Percentiles rank a stretch among this genome's conserved stretches.
Evolutionary conservation across 164 flowering plant species (phyloP).

Genomic region (Chloranthus sessilifolius): DNA sequence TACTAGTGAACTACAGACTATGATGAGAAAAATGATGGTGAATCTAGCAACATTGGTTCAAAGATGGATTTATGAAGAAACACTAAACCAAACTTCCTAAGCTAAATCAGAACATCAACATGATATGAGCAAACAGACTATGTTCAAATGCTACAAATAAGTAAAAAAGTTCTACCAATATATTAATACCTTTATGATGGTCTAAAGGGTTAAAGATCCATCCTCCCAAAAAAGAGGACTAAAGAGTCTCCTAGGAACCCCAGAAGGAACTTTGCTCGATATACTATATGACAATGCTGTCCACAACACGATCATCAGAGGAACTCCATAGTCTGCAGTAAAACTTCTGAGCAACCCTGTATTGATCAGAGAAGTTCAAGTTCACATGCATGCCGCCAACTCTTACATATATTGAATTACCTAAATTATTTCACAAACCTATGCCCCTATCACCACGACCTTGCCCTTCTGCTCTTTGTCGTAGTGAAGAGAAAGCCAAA

Average conservation of each 20-base stretch:
- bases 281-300: conserved; percentile 37
- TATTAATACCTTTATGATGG: conserved; percentile 43
- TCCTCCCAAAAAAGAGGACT: conserved; percentile 37
- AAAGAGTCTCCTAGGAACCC: conserved; percentile 43
- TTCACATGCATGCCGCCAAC: background rate
- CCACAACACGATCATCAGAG: too few relatives aligned
- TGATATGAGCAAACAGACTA: too few relatives aligned
- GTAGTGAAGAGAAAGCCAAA: conserved; percentile 44
- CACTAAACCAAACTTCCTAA: too few relatives aligned
- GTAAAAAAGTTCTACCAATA: too few relatives aligned
- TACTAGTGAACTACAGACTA: too few relatives aligned
- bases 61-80: too few relatives aligned
- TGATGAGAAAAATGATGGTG: too few relatives aligned
- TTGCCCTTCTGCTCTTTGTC: conserved; percentile 47
- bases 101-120: too few relatives aligned
- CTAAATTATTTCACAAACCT: conserved; percentile 22
- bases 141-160: too few relatives aligned
- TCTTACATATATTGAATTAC: background rate
- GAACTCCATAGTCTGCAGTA: too few relatives aligned
- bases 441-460: conserved; percentile 54
- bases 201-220: conserved; percentile 35
- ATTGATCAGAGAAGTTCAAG: background rate
- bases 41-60: too few relatives aligned
- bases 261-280: conserved; percentile 32
- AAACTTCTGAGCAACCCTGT: conserved; percentile 37